phyloP scores from a whole-genome alignment of 1,284 basidiomycete species.

The Trichosporon faecale region DNA sequence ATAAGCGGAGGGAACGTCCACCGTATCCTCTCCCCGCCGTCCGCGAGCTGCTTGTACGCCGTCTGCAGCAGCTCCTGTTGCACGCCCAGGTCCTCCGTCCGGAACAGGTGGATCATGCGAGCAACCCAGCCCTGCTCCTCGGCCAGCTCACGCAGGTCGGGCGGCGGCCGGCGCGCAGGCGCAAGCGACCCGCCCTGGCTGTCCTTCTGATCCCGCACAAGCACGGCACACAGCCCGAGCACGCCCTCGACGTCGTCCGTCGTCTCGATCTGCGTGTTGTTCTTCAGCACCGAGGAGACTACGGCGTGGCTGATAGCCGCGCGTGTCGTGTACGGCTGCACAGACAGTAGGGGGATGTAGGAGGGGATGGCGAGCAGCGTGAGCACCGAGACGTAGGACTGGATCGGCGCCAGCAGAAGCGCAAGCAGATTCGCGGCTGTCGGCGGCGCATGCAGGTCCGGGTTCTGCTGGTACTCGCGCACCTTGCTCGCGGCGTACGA shows the following conservation, averaged over 20 bases:
- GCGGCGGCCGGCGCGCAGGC: conserved; percentile 40
- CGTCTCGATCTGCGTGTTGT: conserved; percentile 85
- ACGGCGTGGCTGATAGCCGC: conserved; percentile 86
- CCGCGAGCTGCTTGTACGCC: conserved; percentile 78
- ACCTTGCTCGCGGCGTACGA: conserved; percentile 81
- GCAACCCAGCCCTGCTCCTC: conserved; percentile 98
- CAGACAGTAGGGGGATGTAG: conserved; percentile 73
- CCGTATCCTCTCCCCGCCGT: conserved; percentile 87
- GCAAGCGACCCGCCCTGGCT: conserved; percentile 55
- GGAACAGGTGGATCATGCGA: conserved; percentile 90
- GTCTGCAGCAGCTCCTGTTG: conserved; percentile 83
- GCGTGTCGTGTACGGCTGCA: conserved; percentile 82
- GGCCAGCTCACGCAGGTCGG: conserved; percentile 81
- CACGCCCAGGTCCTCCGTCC: conserved; percentile 71
- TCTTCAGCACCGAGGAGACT: conserved; percentile 86
- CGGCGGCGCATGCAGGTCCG: conserved; percentile 79
- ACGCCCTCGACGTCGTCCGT: conserved; percentile 89
- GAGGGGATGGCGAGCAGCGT: conserved; percentile 87
- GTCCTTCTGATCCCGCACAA: conserved; percentile 85
- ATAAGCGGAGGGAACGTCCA: conserved; percentile 93
- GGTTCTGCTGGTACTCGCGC: conserved; percentile 74
- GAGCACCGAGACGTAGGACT: conserved; percentile 87
- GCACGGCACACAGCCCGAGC: conserved; percentile 80
- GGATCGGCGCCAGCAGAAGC: conserved; percentile 84
- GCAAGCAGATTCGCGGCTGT: conserved; percentile 85